phyloP scores from a whole-genome alignment of 257 asterid genomes.

The Knoxia roxburghii region DNA sequence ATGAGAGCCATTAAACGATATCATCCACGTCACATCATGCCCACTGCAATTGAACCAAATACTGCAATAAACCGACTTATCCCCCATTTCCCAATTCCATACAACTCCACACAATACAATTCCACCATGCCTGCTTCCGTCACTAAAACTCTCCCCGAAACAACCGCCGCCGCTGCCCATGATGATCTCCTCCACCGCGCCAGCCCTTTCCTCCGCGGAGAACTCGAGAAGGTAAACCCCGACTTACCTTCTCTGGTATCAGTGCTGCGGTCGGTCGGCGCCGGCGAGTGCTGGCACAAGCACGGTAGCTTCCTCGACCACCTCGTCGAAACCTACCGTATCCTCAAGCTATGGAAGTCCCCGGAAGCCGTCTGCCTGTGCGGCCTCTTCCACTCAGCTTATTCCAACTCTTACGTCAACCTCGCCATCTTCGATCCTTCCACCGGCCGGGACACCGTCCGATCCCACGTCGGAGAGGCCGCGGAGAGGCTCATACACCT shows the following conservation, averaged over 20 bases:
- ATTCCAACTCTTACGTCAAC: constrained; percentile 83
- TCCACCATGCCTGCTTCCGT: constrained; percentile 1
- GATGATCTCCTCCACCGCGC: constrained; percentile 41
- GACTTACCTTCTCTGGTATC: constrained; percentile 58
- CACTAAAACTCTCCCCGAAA: background rate
- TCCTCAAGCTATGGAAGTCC: constrained; percentile 74
- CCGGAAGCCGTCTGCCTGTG: constrained; percentile 73
- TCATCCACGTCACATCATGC: too few species aligned
- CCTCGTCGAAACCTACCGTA: constrained; percentile 58
- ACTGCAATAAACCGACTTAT: too few species aligned
- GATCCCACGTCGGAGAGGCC: constrained; percentile 56
- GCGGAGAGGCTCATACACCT: constrained; percentile 74
- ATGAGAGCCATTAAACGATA: too few species aligned
- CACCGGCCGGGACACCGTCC: constrained; percentile 64
- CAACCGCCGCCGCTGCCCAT: background rate
- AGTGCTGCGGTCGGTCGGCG: constrained; percentile 63
- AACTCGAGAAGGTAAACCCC: constrained; percentile 45
- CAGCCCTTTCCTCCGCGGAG: constrained; percentile 77
- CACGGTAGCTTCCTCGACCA: constrained; percentile 79
- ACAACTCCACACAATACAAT: too few species aligned
- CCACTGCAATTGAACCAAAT: too few species aligned
- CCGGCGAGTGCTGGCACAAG: constrained; percentile 96
- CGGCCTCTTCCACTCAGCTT: constrained; percentile 91
- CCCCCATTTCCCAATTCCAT: too few species aligned
- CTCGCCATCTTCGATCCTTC: constrained; percentile 87